phyloP scores from a whole-genome alignment of 306 rosid genomes.

The Vigna mungo region DNA sequence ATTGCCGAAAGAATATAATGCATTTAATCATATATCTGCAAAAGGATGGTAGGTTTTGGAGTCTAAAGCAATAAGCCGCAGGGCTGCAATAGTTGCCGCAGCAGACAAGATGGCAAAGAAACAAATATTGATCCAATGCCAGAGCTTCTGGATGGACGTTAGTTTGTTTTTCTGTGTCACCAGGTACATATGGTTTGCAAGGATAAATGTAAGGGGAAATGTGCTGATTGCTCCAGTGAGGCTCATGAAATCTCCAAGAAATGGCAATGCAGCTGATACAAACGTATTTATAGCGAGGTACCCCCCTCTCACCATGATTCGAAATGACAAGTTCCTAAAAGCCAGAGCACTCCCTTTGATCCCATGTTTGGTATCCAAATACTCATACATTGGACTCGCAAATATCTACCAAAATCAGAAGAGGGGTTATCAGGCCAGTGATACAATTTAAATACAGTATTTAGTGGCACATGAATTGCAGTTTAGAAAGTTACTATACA shows the following conservation, averaged over 20 bases:
- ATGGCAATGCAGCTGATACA: conserved; percentile 83
- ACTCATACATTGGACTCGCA: conserved; percentile 98
- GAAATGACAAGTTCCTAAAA: conserved; percentile 64
- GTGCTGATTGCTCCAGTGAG: conserved; percentile 97
- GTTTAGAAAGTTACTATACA: conserved; percentile 55
- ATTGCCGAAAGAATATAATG: conserved; percentile 26
- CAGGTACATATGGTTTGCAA: conserved; percentile 91
- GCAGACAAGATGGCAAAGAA: conserved; percentile 78
- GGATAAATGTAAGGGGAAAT: conserved; percentile 92
- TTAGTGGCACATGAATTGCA: conserved; percentile 6
- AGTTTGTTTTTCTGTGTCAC: conserved; percentile 78
- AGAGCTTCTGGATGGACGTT: conserved; percentile 62
- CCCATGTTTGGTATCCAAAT: conserved; percentile 75
- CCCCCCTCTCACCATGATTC: conserved; percentile 81
- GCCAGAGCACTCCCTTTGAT: conserved; percentile 76
- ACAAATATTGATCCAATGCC: conserved; percentile 93
- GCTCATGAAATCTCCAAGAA: conserved; percentile 99
- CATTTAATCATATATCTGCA: conserved; percentile 69
- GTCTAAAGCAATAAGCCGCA: conserved; percentile 83
- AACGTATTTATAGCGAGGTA: conserved; percentile 76
- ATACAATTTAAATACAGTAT: conserved; percentile 22
- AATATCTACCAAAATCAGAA: conserved; percentile 64
- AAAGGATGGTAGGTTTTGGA: conserved; percentile 78
- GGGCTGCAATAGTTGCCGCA: conserved; percentile 80
- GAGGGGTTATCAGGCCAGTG: conserved; percentile 24